Conservation (phyloP, 495 filamentous ascomycete genomes). For the Trichoderma asperelloides region DNA sequence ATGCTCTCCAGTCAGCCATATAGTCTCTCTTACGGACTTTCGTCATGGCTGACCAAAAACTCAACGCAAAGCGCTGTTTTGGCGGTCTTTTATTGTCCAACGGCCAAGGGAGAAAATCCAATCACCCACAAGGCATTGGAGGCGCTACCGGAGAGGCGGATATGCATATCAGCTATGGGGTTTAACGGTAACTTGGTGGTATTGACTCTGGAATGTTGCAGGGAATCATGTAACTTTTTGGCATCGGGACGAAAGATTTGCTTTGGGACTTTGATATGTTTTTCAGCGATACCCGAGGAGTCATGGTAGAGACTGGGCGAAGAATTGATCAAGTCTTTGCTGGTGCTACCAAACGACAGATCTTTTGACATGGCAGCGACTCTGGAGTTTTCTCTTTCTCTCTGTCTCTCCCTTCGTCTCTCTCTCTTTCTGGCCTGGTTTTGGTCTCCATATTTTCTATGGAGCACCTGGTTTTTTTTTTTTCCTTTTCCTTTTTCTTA, state of each 20-base stretch:
- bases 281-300: constrained; percentile 7
- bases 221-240: not conserved
- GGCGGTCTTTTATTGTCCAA: not conserved
- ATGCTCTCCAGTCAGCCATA: too few species aligned
- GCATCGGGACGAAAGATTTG: constrained; percentile 3
- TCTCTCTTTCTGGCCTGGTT: not conserved
- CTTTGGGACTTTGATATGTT: not conserved
- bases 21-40: too few species aligned
- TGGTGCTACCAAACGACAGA: not conserved
- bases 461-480: not conserved
- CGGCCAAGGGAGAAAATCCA: not conserved
- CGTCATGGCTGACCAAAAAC: too few species aligned
- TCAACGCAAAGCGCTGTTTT: too few species aligned
- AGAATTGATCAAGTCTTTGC: not conserved
- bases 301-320: not conserved
- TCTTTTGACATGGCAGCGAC: not conserved
- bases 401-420: not conserved
- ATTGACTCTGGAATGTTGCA: constrained; percentile 5
- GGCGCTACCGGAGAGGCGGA: not conserved
- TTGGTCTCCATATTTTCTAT: not conserved
- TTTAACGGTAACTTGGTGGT: not conserved
- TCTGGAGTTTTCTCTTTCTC: not conserved
- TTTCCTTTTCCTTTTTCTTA: not conserved
- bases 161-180: constrained; percentile 1
- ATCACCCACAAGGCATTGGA: not conserved